phyloP scores from a whole-genome alignment of 352 stramenopile genomes.

The Plasmopara viticola region DNA sequence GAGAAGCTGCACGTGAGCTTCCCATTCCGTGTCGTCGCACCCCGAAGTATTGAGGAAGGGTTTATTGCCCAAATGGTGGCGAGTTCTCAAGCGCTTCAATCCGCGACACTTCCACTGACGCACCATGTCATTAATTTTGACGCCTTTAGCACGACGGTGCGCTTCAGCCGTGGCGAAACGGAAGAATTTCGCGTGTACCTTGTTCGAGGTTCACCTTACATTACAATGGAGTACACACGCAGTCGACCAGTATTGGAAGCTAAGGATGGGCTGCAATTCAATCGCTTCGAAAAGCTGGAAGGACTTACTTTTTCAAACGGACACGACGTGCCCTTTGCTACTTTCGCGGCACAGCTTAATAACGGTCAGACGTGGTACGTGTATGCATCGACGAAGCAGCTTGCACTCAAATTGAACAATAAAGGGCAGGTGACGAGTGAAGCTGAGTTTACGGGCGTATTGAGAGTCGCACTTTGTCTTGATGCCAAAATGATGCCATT shows the following conservation, averaged over 20 bases:
- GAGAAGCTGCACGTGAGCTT: constrained; percentile 67
- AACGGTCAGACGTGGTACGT: constrained; percentile 65
- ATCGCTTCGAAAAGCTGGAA: constrained; percentile 40
- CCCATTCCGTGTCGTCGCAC: constrained; percentile 71
- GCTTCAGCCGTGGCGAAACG: constrained; percentile 35
- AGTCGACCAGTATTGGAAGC: constrained; percentile 50
- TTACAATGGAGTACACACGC: constrained; percentile 61
- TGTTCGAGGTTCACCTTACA: constrained; percentile 73
- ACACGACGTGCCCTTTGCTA: constrained; percentile 35
- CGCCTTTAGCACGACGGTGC: constrained; percentile 53
- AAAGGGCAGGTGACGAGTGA: constrained; percentile 33
- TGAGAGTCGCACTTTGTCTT: constrained; percentile 46
- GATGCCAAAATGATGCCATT: constrained; percentile 33
- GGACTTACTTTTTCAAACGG: constrained; percentile 40
- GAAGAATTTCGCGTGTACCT: constrained; percentile 52
- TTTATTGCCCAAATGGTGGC: constrained; percentile 68
- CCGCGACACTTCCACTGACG: constrained; percentile 8
- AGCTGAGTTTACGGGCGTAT: constrained; percentile 39
- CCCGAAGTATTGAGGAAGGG: constrained; percentile 51
- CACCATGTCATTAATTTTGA: constrained; percentile 70
- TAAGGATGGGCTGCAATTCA: constrained; percentile 42
- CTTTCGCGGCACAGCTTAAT: constrained; percentile 45
- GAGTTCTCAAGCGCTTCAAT: constrained; percentile 14
- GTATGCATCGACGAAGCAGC: constrained; percentile 43
- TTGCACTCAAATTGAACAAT: constrained; percentile 36